phyloP scores from a whole-genome alignment of 306 rosid genomes.

The Psophocarpus tetragonolobus region DNA sequence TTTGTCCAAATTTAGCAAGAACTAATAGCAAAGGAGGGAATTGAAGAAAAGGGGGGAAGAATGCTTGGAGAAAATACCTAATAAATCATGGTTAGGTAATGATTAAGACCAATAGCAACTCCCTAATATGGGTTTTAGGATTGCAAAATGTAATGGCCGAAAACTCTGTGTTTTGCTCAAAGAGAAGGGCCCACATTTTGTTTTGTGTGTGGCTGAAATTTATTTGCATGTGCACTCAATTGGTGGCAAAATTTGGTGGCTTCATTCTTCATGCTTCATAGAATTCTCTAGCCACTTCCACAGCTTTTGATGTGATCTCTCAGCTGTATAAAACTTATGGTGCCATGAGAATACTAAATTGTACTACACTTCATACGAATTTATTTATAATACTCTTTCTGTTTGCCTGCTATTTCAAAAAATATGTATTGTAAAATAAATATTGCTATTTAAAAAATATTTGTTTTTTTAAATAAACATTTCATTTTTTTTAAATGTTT shows the following conservation, averaged over 20 bases:
- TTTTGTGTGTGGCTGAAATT: not conserved
- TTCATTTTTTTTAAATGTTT: too few species aligned
- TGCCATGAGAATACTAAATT: not conserved
- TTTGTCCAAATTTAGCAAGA: not conserved
- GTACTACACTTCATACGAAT: too few species aligned
- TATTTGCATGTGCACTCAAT: not conserved
- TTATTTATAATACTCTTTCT: too few species aligned
- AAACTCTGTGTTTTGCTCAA: not conserved
- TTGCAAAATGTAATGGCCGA: not conserved
- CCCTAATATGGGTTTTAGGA: not conserved
- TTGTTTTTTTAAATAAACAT: too few species aligned
- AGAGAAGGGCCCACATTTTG: not conserved
- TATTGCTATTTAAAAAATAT: too few species aligned
- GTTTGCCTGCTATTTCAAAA: too few species aligned
- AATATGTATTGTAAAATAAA: too few species aligned
- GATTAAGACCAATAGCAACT: not conserved
- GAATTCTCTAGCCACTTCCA: conserved; percentile 21
- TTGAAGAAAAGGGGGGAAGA: not conserved
- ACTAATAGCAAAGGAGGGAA: not conserved
- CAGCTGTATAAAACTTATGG: not conserved
- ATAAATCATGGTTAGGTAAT: conserved; percentile 8
- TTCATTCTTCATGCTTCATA: not conserved
- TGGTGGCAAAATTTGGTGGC: conserved; percentile 13
- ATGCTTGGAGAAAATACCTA: not conserved
- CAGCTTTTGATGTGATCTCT: not conserved